A percentile compares a stretch with the other conserved stretches of the same genome.
Conservation (phyloP, 306 rosid species). For the Geum urbanum region DNA sequence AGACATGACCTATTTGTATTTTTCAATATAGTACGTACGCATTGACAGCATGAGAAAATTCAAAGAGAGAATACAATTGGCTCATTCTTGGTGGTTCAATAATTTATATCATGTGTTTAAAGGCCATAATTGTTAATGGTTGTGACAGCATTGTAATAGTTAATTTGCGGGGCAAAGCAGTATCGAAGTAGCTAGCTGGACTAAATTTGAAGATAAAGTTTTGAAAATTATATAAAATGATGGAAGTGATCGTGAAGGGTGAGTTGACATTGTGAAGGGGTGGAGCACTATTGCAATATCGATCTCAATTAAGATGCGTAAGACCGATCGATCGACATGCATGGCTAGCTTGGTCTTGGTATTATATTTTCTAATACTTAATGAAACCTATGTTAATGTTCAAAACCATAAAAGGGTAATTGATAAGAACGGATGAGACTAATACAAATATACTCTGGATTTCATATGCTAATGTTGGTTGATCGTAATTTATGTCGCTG, state of each 20-base stretch:
- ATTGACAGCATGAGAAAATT: conserved; percentile 12
- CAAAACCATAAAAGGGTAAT: too few species aligned
- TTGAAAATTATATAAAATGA: neutral
- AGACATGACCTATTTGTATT: too few species aligned
- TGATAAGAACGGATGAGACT: too few species aligned
- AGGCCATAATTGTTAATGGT: neutral
- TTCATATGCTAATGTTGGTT: too few species aligned
- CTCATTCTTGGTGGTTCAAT: neutral
- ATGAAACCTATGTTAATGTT: too few species aligned
- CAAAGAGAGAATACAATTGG: neutral
- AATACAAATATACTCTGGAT: too few species aligned
- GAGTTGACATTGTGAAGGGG: conserved; percentile 5
- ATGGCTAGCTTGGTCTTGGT: neutral
- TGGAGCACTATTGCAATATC: neutral
- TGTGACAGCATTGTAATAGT: neutral
- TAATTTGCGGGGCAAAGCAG: neutral
- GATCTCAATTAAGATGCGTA: conserved; percentile 7
- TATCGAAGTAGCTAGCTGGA: neutral
- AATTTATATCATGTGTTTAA: neutral
- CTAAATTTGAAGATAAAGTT: neutral
- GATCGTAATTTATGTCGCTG: too few species aligned
- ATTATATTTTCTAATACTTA: neutral
- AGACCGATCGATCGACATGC: conserved; percentile 11
- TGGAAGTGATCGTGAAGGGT: neutral
- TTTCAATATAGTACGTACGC: neutral